These are phyloP conservation scores for Vitis amurensis DNA, from an alignment of 164 flowering plant species.

Conservation along the genomic window DNA sequence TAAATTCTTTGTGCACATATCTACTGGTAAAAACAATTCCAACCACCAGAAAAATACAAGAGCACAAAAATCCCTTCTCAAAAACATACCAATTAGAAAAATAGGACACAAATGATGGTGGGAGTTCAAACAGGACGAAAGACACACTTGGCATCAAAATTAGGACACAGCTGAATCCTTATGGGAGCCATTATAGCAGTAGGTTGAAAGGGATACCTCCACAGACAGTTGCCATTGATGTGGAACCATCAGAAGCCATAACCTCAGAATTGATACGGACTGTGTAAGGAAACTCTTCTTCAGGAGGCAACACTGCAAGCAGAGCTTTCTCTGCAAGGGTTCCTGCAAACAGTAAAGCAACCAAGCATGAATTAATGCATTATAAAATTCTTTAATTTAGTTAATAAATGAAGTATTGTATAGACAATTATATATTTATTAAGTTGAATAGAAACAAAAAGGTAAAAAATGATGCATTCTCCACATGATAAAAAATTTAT, in stretches of 20 bases:
- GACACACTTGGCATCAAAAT: not conserved
- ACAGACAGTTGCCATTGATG: slow-evolving; percentile 99
- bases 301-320: slow-evolving; percentile 92
- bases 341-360: slow-evolving; percentile 42
- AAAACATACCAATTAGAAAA: no score
- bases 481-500: no score
- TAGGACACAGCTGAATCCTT: not conserved
- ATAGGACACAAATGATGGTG: no score
- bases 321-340: slow-evolving; percentile 98
- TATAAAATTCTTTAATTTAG: no score
- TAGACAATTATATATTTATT: not conserved
- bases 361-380: not conserved
- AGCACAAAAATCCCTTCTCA: no score
- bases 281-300: slow-evolving; percentile 73
- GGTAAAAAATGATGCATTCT: no score
- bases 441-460: no score
- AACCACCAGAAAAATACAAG: no score
- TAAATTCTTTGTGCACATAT: no score
- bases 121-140: not conserved
- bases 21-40: no score
- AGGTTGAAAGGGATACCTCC: slow-evolving; percentile 59
- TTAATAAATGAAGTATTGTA: not conserved
- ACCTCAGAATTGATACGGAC: slow-evolving; percentile 96
- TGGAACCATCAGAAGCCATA: slow-evolving; percentile 99
- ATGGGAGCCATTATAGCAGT: not conserved